A percentile compares a stretch with the other conserved stretches of the same genome.
phyloP scores from a whole-genome alignment of 306 rosid genomes.

The Alnus glutinosa region DNA sequence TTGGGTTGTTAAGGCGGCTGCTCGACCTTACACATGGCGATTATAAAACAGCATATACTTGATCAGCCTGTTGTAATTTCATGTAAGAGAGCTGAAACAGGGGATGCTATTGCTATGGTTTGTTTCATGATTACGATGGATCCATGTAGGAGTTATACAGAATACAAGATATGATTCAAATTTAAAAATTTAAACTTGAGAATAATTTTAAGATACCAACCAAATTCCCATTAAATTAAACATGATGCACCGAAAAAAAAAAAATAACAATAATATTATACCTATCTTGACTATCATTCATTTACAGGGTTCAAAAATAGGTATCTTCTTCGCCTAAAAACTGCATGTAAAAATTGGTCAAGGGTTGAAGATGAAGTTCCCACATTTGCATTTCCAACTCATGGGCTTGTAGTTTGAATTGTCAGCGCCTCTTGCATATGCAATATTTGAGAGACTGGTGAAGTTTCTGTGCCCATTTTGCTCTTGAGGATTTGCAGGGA shows the following conservation, averaged over 20 bases:
- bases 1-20: no score
- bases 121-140: no score
- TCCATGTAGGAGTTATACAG: no score
- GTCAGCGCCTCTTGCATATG: constrained; percentile 52
- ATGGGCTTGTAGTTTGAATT: constrained; percentile 86
- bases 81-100: no score
- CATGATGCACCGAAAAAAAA: background rate
- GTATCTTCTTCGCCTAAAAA: constrained; percentile 18
- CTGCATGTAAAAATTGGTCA: constrained; percentile 26
- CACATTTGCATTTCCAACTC: constrained; percentile 99
- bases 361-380: constrained; percentile 74
- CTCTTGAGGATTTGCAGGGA: constrained; percentile 55
- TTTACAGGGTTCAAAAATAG: constrained; percentile 33
- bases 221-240: no score
- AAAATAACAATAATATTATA: background rate
- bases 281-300: constrained; percentile 22
- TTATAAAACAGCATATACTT: no score
- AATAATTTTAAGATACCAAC: no score
- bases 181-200: no score
- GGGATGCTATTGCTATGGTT: no score
- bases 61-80: no score
- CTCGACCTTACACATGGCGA: no score
- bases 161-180: no score
- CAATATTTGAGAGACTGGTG: constrained; percentile 38
- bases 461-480: constrained; percentile 46